Evolutionary conservation across 2,329 filamentous ascomycete genomes (phyloP), one percentile per base, ranked within the genome.

Genomic region (Macroventuria anomochaeta): DNA sequence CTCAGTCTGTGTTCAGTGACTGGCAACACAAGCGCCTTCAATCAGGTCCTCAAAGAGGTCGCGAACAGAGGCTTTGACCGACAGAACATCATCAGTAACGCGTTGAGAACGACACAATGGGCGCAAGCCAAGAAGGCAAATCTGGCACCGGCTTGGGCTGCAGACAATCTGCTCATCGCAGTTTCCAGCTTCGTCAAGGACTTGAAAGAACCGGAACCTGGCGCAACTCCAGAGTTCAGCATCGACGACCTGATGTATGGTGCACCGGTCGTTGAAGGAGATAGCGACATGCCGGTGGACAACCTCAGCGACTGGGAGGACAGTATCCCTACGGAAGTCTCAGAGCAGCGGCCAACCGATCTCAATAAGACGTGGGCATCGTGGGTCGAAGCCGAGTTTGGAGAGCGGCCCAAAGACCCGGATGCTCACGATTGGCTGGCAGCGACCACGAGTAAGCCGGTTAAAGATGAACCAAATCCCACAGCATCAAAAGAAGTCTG

Each of bases 151-250:
- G 62, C 70, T 29, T 70, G 61, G 64, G 61, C 67, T 6, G 70
- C 70, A 17, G 70, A 73, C 36, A 72, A 73, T 41, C 44, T 73
- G 26, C 59, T 73, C 37, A 71, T 73, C 38, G 69, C 69, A 0
- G 61, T 69, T 1, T 68, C 66, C 7, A 62, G 56, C 17, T 70
- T 67, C 17, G 47, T 69, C 42, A 53, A 61, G 5, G 62, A 63
- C 13, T 20, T 42, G 3, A 62, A 52, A n/a, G 23, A 50, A 7
- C 7, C 39, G 7, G 47, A 43, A 6, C 33, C 37, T 7, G 28
- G 15, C 8, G 11, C 25, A 2, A 29, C 43, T 1, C 39, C 36
- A 3, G 50, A 58, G 7, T 47, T 54, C 2, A 31, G 52, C 17
- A 46, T 46, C 12, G 47, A 62, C 11, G 52, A 59, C 23, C 26